phyloP scores from a whole-genome alignment of 208 protist species.

The Polymyxa betae region DNA sequence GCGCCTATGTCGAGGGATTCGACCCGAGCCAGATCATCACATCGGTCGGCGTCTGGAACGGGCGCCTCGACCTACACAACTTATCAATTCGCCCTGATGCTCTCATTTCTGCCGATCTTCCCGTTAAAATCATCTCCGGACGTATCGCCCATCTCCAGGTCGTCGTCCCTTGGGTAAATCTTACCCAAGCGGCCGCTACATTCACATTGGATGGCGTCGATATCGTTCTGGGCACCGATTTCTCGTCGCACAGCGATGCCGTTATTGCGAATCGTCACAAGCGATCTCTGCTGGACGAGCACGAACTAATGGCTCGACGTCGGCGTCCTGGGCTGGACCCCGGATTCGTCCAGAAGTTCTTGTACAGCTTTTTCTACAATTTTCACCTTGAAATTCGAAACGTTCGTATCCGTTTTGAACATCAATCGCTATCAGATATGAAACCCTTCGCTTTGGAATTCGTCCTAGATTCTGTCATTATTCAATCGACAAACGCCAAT shows the following conservation, averaged over 20 bases:
- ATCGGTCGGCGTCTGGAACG: slow-evolving; percentile 19
- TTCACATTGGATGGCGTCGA: neutral
- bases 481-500: neutral
- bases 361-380: neutral
- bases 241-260: neutral
- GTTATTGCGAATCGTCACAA: neutral
- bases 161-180: neutral
- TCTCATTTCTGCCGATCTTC: neutral
- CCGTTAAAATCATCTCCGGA: neutral
- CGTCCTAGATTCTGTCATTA: neutral
- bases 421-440: neutral
- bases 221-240: slow-evolving; percentile 3
- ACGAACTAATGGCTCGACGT: neutral
- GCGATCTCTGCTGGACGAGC: neutral
- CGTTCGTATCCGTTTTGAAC: neutral
- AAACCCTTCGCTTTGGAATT: slow-evolving; percentile 3
- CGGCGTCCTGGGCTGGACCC: slow-evolving; percentile 15
- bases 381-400: slow-evolving; percentile 11
- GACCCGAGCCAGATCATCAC: neutral
- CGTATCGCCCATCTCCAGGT: slow-evolving; percentile 10
- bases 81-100: neutral
- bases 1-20: neutral
- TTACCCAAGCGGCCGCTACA: neutral
- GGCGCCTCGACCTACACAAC: neutral
- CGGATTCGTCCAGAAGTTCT: slow-evolving; percentile 1